Conservation (phyloP, 495 filamentous ascomycete genomes). For the Oidiodendron maius region DNA sequence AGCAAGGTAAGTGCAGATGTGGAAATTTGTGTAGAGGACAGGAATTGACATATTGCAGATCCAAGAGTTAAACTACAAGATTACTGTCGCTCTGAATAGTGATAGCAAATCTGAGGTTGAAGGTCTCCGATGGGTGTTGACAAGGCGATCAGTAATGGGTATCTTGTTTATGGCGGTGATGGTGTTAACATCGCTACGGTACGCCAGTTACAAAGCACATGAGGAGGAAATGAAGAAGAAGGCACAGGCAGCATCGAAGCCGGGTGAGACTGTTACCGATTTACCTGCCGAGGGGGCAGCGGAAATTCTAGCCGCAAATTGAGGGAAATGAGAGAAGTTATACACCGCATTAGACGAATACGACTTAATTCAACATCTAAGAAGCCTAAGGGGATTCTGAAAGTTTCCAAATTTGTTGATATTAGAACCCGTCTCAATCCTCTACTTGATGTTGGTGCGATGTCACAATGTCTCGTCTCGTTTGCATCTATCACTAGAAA, state of each 20-base stretch:
- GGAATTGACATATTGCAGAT: slow-evolving; percentile 46
- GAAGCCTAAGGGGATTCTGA: too few relatives aligned
- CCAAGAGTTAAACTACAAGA: slow-evolving; percentile 90
- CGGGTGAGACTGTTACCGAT: slow-evolving; percentile 9
- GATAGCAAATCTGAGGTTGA: slow-evolving; percentile 89
- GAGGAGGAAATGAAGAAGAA: slow-evolving; percentile 27
- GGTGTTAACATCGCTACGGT: slow-evolving; percentile 42
- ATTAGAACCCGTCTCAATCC: too few relatives aligned
- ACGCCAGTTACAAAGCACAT: slow-evolving; percentile 25
- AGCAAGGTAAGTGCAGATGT: slow-evolving; percentile 48
- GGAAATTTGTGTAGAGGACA: neutral
- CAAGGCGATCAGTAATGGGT: slow-evolving; percentile 75
- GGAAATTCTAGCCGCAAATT: slow-evolving; percentile 22
- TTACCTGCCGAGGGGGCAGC: slow-evolving; percentile 18
- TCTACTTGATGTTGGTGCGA: too few relatives aligned
- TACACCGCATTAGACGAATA: neutral
- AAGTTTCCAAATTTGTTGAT: too few relatives aligned
- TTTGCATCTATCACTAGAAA: too few relatives aligned
- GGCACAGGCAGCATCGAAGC: slow-evolving; percentile 11
- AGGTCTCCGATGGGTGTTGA: slow-evolving; percentile 83
- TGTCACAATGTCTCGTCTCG: too few relatives aligned
- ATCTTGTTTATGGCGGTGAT: slow-evolving; percentile 57
- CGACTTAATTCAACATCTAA: too few relatives aligned
- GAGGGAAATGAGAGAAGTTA: neutral
- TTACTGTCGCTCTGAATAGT: slow-evolving; percentile 77